Base-by-base conservation (phyloP, 768 basidiomycete species). In the Boletellus ananas region DNA sequence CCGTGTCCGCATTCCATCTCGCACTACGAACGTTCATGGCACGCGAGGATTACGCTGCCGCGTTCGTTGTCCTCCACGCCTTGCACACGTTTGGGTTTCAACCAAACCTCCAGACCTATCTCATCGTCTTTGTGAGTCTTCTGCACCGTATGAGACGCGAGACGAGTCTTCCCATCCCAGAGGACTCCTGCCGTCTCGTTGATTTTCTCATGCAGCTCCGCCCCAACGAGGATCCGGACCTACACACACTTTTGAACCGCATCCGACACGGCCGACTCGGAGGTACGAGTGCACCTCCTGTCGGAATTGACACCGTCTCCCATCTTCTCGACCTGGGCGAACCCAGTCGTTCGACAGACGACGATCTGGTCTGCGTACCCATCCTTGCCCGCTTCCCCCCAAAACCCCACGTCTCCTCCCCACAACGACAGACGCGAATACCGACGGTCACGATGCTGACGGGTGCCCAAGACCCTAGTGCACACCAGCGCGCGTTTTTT, bases 31-130 rank as follows among this genome's bases (percentile, higher is more conserved):
- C 72, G 0, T 78, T 79, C 54, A 60, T 82, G 47, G 60, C 59
- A 0, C 57, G 63, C 10, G 63, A 65, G 3, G 81, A 82, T 62
- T 81, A 78, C 50, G 61, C 75, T 11, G 80, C 69, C 1, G 79
- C 77, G 1, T 71, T 71, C 52, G 58, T 76, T 40, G 64, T 64
- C 16, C 49, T 82, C 9, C 65, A 62, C 20, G 54, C 70, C 9
- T 67, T 73, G 47, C 34, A 41, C 14, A 43, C 51, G 0, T 61
- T 71, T 31, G 59, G 62, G 2, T 58, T 75, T 12, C 55, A 56
- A 1, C 58, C 73, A 12, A 70, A 68, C 29, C 55, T 69, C 7
- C 65, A 62, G 37, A 72, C 71, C 2, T 80, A 79, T 52, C 66
- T 65, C 35, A 62, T 70, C 14, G 66, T 78, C 29, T 11, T 77